A percentile compares a stretch with the other conserved stretches of the same genome.
phyloP scores from a whole-genome alignment of 2,329 filamentous ascomycete genomes.

The Chaetomium sp. region DNA sequence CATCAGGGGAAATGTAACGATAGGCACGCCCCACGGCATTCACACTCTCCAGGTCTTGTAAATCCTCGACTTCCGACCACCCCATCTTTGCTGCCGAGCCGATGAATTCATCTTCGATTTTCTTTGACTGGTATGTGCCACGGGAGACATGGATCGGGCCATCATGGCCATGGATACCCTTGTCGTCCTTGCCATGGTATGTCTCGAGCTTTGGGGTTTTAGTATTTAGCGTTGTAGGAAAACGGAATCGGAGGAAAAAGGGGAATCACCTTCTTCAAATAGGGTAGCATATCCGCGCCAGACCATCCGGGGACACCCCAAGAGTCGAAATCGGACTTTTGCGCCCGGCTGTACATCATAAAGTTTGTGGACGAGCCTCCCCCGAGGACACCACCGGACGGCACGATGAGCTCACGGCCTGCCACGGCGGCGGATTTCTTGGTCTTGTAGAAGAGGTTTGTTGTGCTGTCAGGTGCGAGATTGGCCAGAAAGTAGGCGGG shows the following conservation, averaged over 20 bases:
- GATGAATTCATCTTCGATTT: constrained; percentile 53
- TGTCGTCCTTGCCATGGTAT: constrained; percentile 51
- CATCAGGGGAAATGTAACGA: constrained; percentile 54
- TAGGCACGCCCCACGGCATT: constrained; percentile 46
- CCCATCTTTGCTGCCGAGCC: constrained; percentile 51
- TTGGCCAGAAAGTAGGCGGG: constrained; percentile 54
- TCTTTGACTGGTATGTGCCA: constrained; percentile 48
- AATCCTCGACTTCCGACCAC: constrained; percentile 54
- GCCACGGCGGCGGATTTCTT: constrained; percentile 43
- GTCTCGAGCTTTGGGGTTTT: constrained; percentile 51
- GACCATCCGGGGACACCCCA: constrained; percentile 33
- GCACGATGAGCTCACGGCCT: constrained; percentile 45
- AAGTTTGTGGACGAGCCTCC: constrained; percentile 54
- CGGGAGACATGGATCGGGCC: constrained; percentile 60
- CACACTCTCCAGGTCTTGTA: constrained; percentile 52
- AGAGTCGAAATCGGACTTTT: constrained; percentile 36
- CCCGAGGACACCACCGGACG: constrained; percentile 50
- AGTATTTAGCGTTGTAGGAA: neutral
- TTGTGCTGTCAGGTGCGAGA: constrained; percentile 48
- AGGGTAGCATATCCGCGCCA: constrained; percentile 46
- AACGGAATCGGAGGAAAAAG: no score
- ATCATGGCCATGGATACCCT: constrained; percentile 52
- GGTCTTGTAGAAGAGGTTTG: constrained; percentile 49
- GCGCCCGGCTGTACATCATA: constrained; percentile 43
- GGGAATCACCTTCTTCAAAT: constrained; percentile 49